Base-by-base conservation (phyloP, 495 filamentous ascomycete species). In the Bacidia rubella region DNA sequence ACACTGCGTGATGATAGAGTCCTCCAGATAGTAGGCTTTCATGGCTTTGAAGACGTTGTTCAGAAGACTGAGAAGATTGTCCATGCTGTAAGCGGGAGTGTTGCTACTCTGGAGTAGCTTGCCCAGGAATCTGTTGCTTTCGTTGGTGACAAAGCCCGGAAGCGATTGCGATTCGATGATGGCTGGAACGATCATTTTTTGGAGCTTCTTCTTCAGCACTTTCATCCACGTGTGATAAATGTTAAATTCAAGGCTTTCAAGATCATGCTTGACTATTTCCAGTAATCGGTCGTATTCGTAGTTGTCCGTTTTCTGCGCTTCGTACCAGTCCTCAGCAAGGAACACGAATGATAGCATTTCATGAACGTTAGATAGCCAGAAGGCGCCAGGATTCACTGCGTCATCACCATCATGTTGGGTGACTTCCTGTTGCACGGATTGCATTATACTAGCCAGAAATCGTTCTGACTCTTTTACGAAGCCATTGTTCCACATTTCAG, bases 161-260 rank as follows among this genome's bases (percentile, higher is more conserved):
- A 99, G 80, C 9, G 90, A 96, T 65, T 99, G 92, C 22, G 90
- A 96, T 68, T 99, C 92, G 63, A 99, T 97, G 63, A 99, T 97
- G 39, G 92, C 92, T 0, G 92, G 92, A 23, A 99, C 92, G 62
- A 99, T 94, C 92, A 99, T 99, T 75, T 97, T 97, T 60, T 87
- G 85, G 45, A 99, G 75, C 68, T 93, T 95, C 76, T 95, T 95
- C 75, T 99, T 99, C 62, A 99, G 75, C 41, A 95, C 89, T 74
- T 99, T 99, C 92, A 99, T 99, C 92, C 92, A 99, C 11, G 92
- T 99, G 68, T 99, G 93, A 68, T 99, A 99, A 64, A 99, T 97
- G 72, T 99, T 99, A 77, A 99, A 99, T 68, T 99, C 92, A 42
- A 99, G 72, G 67, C 87, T 95, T 71, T 99, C 92, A 47, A 99